phyloP scores from a whole-genome alignment of 805 yeast genomes.

The Myxozyma udenii region DNA sequence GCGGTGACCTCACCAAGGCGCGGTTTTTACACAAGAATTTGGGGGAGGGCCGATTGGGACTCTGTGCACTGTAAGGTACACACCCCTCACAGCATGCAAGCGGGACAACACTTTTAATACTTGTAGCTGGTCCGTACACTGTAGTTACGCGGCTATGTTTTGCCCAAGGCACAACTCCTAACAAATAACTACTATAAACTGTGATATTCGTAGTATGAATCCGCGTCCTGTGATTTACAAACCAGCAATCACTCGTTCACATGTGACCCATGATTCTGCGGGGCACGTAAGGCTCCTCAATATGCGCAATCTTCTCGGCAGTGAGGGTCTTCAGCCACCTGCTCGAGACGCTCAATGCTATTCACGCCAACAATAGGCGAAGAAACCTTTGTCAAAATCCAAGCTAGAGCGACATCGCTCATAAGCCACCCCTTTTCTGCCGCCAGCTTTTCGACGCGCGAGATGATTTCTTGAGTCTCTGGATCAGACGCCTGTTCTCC shows the following conservation, averaged over 20 bases:
- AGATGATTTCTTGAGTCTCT: constrained; percentile 39
- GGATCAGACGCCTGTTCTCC: constrained; percentile 19
- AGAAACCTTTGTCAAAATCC: constrained; percentile 52
- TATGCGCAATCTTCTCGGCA: constrained; percentile 36
- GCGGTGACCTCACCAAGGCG: no score
- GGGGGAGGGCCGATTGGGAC: no score
- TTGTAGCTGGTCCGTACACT: no score
- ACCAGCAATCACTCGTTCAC: no score
- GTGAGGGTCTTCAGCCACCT: constrained; percentile 46
- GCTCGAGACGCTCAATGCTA: constrained; percentile 50
- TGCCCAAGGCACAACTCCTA: neutral
- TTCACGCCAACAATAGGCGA: constrained; percentile 56
- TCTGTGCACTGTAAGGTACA: no score
- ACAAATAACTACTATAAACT: no score
- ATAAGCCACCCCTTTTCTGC: constrained; percentile 47
- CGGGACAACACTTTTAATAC: no score
- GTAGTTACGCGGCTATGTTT: no score
- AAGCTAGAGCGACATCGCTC: constrained; percentile 54
- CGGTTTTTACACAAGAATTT: no score
- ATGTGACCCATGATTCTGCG: constrained; percentile 16
- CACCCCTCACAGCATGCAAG: no score
- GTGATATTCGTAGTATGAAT: neutral
- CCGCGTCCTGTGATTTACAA: neutral
- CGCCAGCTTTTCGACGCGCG: constrained; percentile 51
- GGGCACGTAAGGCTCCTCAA: constrained; percentile 38